Base-by-base conservation (phyloP, 768 basidiomycete species). In the Panellus pusillus region DNA sequence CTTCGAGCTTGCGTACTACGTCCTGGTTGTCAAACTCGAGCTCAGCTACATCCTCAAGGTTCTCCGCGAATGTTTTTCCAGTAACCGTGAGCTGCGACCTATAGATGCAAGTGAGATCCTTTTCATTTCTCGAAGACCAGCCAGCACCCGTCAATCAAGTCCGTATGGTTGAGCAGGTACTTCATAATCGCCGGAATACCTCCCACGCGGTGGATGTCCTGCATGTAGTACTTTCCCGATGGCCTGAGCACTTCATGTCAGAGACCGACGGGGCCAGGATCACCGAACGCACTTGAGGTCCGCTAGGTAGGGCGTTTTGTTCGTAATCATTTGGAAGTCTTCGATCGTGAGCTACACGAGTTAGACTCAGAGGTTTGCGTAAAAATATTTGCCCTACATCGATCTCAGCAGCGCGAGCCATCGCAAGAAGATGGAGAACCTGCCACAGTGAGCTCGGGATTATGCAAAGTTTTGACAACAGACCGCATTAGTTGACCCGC, bases 401-500 rank as follows among this genome's bases (percentile, higher is more conserved):
- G 20, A 86, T 67, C 42, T 93, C 85, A 1, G 89, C 87, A 9
- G 92, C 84, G 58, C 93, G 78, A 9, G 92, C 92, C 72, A 93
- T 91, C 6, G 91, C 91, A 44, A 93, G 75, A 28, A 93, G 69
- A 68, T 93, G 91, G 14, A 93, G 78, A 38, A 93, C 89, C 88
- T 89, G 61, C 13, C 12, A 15, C 13, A 19, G 37, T 52, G 17
- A 40, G 39, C 39, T 36, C n/a, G 2, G 49, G 2, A 28, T 24
- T 36, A 27, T 29, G 11, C 5, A 43, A 19, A 11, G 46, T 17
- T 29, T 28, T n/a, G 20, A 46, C 20, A 43, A 68, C 82, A 50
- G 62, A 89, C 90, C 17, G 91, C 87, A 65, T 94, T 94, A 5
- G 93, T 95, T 1, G 89, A 92, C 15, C 93, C 93, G 29, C 92